Evolutionary conservation across 495 filamentous ascomycete genomes (phyloP), one percentile per base, ranked within the genome.

Genomic region (Bombardia bombarda): DNA sequence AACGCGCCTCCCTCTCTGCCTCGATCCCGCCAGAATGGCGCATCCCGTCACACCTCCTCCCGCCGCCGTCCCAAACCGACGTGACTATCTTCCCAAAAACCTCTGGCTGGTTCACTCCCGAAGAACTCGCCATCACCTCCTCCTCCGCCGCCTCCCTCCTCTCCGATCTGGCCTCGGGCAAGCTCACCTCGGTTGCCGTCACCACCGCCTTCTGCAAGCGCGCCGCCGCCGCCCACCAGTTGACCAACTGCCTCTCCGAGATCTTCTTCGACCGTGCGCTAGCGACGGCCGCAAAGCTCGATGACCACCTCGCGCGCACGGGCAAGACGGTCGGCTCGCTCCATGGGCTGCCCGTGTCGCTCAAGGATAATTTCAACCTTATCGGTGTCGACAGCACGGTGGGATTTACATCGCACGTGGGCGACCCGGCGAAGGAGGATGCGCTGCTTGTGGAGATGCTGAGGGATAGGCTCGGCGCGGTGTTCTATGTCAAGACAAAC

Each of bases 311-410:
- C 46, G 50, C 64, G 21, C 62, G 50, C 36, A 74, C 71, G 17
- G 75, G 75, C 19, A 68, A 59, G 22, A 68, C 71, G 0, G 50
- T 80, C 22, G 81, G 82, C 2, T 75, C 78, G 0, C 61, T 87
- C 0, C 81, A 84, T 50, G 84, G 84, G 16, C 68, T 88, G 9
- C 82, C 84, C 4, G 67, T 87, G 32, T 70, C 68, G 3, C 53
- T 83, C 25, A 83, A 86, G 56, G 82, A 87, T 49, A 70, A 70
- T 34, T 83, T 87, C 67, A 65, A 77, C 33, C 48, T 87, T 2
- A 51, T 58, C 31, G 79, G 77, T 14, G 60, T 72, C 8, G 75
- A 82, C 56, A 61, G 77, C 2, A 74, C 70, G 9, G 68, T 78
- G n/a, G 83, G 82, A n/a, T 69, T 81, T 38, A 8, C 69, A 68